Conservation (phyloP, 768 basidiomycete species). For the Mycena capillaripes region DNA sequence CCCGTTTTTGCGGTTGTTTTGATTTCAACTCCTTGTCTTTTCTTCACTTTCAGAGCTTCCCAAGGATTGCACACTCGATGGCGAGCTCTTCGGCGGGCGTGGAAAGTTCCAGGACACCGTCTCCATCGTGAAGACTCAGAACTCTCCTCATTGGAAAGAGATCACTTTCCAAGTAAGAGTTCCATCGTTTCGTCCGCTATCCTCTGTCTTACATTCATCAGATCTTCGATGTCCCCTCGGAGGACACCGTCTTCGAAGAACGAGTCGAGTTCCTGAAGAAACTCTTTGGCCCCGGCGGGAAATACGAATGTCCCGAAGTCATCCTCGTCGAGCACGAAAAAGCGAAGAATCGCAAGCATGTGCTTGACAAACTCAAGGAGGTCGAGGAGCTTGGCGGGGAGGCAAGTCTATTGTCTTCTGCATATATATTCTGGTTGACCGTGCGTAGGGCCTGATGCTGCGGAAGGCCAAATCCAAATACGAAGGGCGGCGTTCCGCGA, state of each 20-base stretch:
- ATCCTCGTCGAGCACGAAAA: slow-evolving; percentile 63
- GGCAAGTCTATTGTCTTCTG: slow-evolving; percentile 47
- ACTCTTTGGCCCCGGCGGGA: slow-evolving; percentile 62
- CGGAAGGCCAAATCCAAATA: no score
- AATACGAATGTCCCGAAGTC: slow-evolving; percentile 58
- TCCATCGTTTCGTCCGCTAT: background rate
- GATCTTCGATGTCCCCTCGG: slow-evolving; percentile 73
- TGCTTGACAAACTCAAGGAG: slow-evolving; percentile 67
- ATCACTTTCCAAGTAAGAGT: slow-evolving; percentile 66
- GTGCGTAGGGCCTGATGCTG: slow-evolving; percentile 50
- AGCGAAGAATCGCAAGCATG: slow-evolving; percentile 62
- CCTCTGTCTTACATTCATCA: slow-evolving; percentile 36
- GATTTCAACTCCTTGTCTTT: background rate
- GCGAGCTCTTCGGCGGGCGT: slow-evolving; percentile 72
- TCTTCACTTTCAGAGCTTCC: slow-evolving; percentile 58
- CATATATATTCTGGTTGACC: background rate
- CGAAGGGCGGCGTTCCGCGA: slow-evolving; percentile 62
- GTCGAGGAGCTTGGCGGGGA: slow-evolving; percentile 69
- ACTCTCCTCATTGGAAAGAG: slow-evolving; percentile 68
- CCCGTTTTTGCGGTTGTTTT: background rate
- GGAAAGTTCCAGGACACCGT: slow-evolving; percentile 70
- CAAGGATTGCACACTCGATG: slow-evolving; percentile 68
- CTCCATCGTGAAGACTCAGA: slow-evolving; percentile 70
- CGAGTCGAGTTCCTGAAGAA: slow-evolving; percentile 59
- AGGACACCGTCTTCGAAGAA: slow-evolving; percentile 63